Conservation (phyloP, 2,329 filamentous ascomycete species). For the Trichoderma koningii region DNA sequence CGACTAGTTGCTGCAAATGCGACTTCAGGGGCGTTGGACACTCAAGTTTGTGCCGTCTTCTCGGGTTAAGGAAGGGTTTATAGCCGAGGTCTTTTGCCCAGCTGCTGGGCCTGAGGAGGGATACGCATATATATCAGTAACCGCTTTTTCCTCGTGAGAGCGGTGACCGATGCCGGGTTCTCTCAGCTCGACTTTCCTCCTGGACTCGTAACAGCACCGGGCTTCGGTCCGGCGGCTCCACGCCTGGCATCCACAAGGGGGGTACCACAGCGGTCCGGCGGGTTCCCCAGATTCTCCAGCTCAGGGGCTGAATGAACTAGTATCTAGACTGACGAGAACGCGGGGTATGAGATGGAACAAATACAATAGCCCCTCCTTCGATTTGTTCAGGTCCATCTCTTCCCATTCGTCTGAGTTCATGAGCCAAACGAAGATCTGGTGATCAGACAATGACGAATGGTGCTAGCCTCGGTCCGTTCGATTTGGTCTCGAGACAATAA, state of each 20-base stretch:
- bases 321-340: not conserved
- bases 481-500: not conserved
- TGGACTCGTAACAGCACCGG: not conserved
- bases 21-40: too few species aligned
- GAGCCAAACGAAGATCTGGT: too few species aligned
- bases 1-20: not conserved
- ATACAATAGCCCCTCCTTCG: not conserved
- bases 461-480: conserved; percentile 15
- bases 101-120: not conserved
- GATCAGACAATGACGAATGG: not conserved
- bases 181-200: not conserved
- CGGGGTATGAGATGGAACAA: not conserved
- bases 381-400: too few species aligned
- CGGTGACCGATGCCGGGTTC: conserved; percentile 10
- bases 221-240: conserved; percentile 21
- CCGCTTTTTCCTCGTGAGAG: too few species aligned
- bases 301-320: conserved; percentile 13
- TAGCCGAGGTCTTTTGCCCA: conserved; percentile 12
- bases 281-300: conserved; percentile 18
- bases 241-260: not conserved
- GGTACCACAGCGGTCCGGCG: conserved; percentile 21
- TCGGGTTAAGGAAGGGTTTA: conserved; percentile 5
- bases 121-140: not conserved
- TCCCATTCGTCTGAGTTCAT: too few species aligned
- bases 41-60: too few species aligned